Conservation (phyloP, 805 yeast genomes). For the Cyberlindnera galapagoensis region DNA sequence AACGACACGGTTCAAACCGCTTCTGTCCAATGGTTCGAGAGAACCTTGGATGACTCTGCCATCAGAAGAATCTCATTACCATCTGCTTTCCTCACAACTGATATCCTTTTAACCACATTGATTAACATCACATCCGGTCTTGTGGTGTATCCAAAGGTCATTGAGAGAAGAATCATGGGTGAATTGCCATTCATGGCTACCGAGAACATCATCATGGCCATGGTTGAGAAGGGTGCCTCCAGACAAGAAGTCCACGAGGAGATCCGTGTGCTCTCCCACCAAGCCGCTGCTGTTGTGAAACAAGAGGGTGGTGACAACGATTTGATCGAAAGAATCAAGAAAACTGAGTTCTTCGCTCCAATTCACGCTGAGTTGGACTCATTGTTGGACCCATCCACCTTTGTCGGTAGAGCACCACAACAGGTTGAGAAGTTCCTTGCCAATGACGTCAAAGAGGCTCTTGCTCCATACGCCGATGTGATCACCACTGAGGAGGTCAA, state of each 20-base stretch:
- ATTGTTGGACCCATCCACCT: constrained; percentile 85
- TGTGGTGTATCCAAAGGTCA: constrained; percentile 97
- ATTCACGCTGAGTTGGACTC: constrained; percentile 77
- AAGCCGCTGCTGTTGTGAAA: constrained; percentile 95
- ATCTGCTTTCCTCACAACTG: constrained; percentile 93
- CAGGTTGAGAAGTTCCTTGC: constrained; percentile 92
- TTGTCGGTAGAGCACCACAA: constrained; percentile 97
- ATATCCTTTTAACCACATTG: constrained; percentile 82
- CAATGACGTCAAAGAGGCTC: constrained; percentile 77
- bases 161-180: constrained; percentile 88
- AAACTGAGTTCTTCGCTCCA: constrained; percentile 78
- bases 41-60: constrained; percentile 97
- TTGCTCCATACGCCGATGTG: constrained; percentile 54
- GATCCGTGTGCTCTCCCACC: constrained; percentile 93
- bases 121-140: constrained; percentile 90
- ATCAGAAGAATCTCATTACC: constrained; percentile 96
- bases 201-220: constrained; percentile 98
- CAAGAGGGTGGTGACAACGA: constrained; percentile 99
- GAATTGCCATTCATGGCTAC: constrained; percentile 99
- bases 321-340: constrained; percentile 79
- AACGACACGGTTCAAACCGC: constrained; percentile 95
- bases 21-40: constrained; percentile 98
- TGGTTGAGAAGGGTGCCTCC: constrained; percentile 96
- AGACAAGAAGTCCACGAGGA: constrained; percentile 98
- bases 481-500: constrained; percentile 66